These are phyloP conservation scores for Trichoderma atrobrunneum DNA, from an alignment of 2,329 filamentous ascomycete species.

Conservation along the genomic window DNA sequence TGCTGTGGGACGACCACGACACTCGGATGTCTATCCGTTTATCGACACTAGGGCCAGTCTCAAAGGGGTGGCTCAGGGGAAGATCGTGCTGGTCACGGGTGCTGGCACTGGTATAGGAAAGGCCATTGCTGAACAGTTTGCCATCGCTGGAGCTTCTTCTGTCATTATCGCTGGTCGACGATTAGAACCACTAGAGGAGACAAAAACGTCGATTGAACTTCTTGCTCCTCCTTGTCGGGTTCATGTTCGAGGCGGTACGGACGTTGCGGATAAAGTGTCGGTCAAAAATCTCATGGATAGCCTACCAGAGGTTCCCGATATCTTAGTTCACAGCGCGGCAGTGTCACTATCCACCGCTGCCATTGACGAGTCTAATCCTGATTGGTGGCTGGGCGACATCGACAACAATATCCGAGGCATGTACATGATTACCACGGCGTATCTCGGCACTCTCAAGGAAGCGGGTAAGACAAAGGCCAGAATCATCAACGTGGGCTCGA, in stretches of 20 bases:
- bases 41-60: neutral
- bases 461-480: neutral
- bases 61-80: neutral
- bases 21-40: neutral
- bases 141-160: neutral
- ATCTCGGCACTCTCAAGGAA: neutral
- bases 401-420: constrained; percentile 8
- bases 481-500: constrained; percentile 7
- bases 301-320: neutral
- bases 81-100: neutral
- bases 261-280: neutral
- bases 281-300: neutral
- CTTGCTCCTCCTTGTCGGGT: neutral
- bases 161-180: neutral
- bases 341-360: constrained; percentile 1
- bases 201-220: neutral
- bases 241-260: neutral
- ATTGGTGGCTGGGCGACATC: constrained; percentile 1
- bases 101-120: neutral
- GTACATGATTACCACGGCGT: neutral
- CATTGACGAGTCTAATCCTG: neutral
- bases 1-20: neutral
- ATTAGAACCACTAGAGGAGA: neutral
- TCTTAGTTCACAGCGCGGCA: neutral
- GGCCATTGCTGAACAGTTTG: neutral